Base-by-base conservation (phyloP, 176 grass and related monocot species). In the Tillandsia leiboldiana region DNA sequence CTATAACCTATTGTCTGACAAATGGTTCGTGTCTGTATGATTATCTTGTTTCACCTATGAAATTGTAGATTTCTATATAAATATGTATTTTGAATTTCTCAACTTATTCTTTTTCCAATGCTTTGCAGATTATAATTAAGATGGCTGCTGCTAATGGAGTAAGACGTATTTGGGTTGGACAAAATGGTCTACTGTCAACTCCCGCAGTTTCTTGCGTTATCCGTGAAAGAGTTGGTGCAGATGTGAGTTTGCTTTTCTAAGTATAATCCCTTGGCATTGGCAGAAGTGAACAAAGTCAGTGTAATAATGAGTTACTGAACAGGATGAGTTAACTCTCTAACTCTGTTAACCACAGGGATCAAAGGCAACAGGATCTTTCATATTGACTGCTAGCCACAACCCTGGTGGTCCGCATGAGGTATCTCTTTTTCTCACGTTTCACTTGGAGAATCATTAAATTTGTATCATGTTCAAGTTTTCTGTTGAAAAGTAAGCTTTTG, bases 81-180 rank as follows among this genome's bases (percentile, higher is more conserved):
- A 67, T 20, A 42, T 48, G 14, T 18, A 22, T 13, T 27, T 42
- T 48, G 14, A 47, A 22, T 13, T 27, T 54, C n/a, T 50, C 56
- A 70, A 4, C 64, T 50, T 80, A 17, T 56, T 70, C 49, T 74
- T 82, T 71, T 18, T 69, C 68, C 70, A 61, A 17, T 18, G 68
- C 52, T 2, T 59, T 63, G 28, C 69, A 99, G 94, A 88, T 99
- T 69, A 93, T 99, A 57, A 83, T 86, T 73, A 99, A 99, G 81
- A 99, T 99, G 89, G 89, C 89, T 70, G 89, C 87, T 72, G 94
- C 86, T 71, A 99, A 99, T 90, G 88, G 86, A 82, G 94, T 80
- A 50, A 87, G 89, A 63, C 86, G 94, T 80, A 82, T 99, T 63
- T 99, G 94, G 94, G 77, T 99, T 86, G 94, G 83, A 77, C 84